Evolutionary conservation across 2,329 filamentous ascomycete species (phyloP), one percentile per base, ranked within the genome.

Genomic region (Orbilia oligospora): DNA sequence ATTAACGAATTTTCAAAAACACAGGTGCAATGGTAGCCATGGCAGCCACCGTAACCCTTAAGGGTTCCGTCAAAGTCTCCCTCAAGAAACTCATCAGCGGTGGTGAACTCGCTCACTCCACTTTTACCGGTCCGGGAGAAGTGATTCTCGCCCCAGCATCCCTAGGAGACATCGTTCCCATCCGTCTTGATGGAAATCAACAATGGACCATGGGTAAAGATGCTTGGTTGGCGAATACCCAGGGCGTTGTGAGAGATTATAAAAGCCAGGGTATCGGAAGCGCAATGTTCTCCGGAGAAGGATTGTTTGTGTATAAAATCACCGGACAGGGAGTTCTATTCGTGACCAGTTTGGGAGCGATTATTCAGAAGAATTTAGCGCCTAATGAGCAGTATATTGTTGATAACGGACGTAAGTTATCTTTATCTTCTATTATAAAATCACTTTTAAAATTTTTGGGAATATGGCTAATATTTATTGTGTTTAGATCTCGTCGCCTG

Each of bases 241-340:
- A 95, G 83, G 93, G 93, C n/a, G 89, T 98, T 10, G 84, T 90
- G n/a, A 95, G 93, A 81, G 92, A 97, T 76, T 93, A 93, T 83
- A 94, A 97, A 86, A 89, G 90, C 41, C 96, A 98, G 84, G 90
- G 92, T 0, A 85, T 99, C 22, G 89, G 91, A 75, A 98, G 98
- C 84, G 94, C 93, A 20, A 92, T 98, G 85, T 98, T 99, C 84
- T 94, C 91, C 20, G 96, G 96, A 0, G 96, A 98, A 84, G 96
- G 96, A 0, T 83, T 97, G 30, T 98, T 94, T 84, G 90, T 97
- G 10, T 97, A 97, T 85, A 94, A 93, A 84, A 91, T 98, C 9
- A 89, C 87, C 14, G 95, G 95, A 0, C 88, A 87, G 5, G 96
- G 96, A 0, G 86, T 98, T 41, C 83, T 97, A 48, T 99, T 95